Evolutionary conservation across 768 basidiomycete genomes (phyloP).

Genomic region (Pisolithus orientalis): DNA sequence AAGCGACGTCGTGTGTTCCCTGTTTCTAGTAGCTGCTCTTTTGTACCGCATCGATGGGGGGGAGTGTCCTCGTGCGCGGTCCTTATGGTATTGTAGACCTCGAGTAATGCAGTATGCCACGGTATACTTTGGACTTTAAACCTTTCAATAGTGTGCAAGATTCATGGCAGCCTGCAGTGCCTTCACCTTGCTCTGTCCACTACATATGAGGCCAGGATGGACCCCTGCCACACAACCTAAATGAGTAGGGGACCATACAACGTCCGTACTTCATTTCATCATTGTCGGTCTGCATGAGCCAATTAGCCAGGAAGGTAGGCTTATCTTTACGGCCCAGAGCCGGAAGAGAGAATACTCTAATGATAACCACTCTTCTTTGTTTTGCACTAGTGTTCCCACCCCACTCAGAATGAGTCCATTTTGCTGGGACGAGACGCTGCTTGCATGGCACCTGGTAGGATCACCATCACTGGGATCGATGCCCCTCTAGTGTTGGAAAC

Average conservation of each 20-base stretch:
- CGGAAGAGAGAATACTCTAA: conserved; percentile 75
- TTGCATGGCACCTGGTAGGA: conserved; percentile 77
- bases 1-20: background rate
- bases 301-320: too few relatives aligned
- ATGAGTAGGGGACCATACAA: too few relatives aligned
- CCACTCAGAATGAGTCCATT: background rate
- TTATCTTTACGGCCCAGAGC: conserved; percentile 39
- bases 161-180: too few relatives aligned
- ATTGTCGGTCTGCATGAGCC: too few relatives aligned
- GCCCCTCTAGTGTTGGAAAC: conserved; percentile 55
- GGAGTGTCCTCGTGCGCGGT: too few relatives aligned
- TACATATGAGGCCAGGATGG: too few relatives aligned
- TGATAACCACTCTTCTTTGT: conserved; percentile 82
- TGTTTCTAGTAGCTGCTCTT: background rate
- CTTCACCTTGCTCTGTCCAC: too few relatives aligned
- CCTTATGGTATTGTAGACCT: background rate
- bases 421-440: conserved; percentile 15
- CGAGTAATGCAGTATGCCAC: conserved; percentile 29
- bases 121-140: conserved; percentile 40
- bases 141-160: too few relatives aligned
- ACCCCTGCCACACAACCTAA: too few relatives aligned
- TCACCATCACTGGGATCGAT: conserved; percentile 96
- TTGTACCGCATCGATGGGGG: background rate
- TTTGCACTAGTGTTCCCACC: conserved; percentile 73
- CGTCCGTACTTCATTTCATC: too few relatives aligned